Evolutionary conservation across 2,329 filamentous ascomycete species (phyloP).

Genomic region (Colletotrichum sp.): DNA sequence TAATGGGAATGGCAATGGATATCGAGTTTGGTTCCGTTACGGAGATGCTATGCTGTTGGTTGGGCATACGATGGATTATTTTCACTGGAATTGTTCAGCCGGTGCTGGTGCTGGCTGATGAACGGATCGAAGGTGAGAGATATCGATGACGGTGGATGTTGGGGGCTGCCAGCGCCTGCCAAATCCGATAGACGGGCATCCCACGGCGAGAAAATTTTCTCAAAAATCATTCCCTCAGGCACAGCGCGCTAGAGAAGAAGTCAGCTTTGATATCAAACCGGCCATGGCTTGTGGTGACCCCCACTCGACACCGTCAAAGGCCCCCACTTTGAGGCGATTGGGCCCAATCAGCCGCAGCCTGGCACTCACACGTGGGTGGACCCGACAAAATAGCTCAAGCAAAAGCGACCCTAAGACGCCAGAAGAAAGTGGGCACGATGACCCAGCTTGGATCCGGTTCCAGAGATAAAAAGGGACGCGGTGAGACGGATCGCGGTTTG

Average conservation of each 20-base stretch:
- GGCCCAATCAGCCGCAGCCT: slow-evolving; percentile 20
- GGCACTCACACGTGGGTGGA: slow-evolving; percentile 24
- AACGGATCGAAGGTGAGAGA: background rate
- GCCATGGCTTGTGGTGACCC: slow-evolving; percentile 23
- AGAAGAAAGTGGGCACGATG: slow-evolving; percentile 15
- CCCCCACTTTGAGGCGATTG: slow-evolving; percentile 17
- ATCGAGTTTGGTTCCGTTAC: background rate
- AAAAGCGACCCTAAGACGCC: background rate
- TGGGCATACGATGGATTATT: background rate
- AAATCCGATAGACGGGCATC: background rate
- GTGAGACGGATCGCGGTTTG: background rate
- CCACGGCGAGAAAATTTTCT: slow-evolving; percentile 8
- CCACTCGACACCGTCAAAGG: slow-evolving; percentile 14
- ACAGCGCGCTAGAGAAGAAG: background rate
- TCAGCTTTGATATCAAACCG: slow-evolving; percentile 23
- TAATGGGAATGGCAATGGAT: background rate
- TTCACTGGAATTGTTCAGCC: background rate
- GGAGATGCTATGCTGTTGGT: background rate
- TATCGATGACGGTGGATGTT: background rate
- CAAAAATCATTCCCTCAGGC: slow-evolving; percentile 10
- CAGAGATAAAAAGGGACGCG: slow-evolving; percentile 20
- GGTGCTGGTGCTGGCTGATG: background rate
- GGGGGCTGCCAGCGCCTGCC: background rate
- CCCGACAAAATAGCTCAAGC: slow-evolving; percentile 14
- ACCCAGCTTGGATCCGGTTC: slow-evolving; percentile 1